Base-by-base conservation (phyloP, 768 basidiomycete species). In the Hericium rajendrae region DNA sequence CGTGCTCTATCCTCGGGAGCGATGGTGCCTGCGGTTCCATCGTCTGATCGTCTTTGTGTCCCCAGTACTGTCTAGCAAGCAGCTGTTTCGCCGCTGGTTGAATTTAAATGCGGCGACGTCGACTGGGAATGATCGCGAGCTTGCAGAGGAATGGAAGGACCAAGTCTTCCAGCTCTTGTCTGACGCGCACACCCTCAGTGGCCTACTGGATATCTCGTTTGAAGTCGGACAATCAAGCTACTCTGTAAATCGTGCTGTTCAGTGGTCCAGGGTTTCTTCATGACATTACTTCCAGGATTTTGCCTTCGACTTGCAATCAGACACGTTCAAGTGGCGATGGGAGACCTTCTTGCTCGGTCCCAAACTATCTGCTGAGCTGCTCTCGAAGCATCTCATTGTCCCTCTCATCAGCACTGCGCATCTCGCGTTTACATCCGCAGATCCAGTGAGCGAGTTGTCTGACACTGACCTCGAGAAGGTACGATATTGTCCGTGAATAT, bases 291-390 rank as follows among this genome's bases (percentile, higher is more conserved):
- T 54, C 51, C 48, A 91, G 88, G 88, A 91, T 67, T 64, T 86
- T 24, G 78, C 85, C 4, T 76, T 88, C 57, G 76, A 79, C 62
- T 61, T 90, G 38, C 79, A 80, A 63, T 79, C 75, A 59, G 76
- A 78, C 22, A 67, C 71, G 9, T 85, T 88, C 70, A 83, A 80
- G 73, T 91, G 88, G 88, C 76, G 79, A 72, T 91, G 89, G 89
- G 86, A 91, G 69, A 78, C 83, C 15, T 79, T 76, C 67, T 79
- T 77, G 61, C 66, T 86, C 39, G 86, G 87, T 8, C 73, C 82
- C 67, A 84, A 76, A 68, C 63, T 70, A 37, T 85, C 88, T 38
- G 81, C 89, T 58, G 85, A 88, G 53, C 73, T 89, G 55, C 75
- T 91, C 53, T 91, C 89, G 59, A 85, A 78, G 61, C 89, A 91